Conservation (phyloP, 345 rosid species). For the Brassica incana region DNA sequence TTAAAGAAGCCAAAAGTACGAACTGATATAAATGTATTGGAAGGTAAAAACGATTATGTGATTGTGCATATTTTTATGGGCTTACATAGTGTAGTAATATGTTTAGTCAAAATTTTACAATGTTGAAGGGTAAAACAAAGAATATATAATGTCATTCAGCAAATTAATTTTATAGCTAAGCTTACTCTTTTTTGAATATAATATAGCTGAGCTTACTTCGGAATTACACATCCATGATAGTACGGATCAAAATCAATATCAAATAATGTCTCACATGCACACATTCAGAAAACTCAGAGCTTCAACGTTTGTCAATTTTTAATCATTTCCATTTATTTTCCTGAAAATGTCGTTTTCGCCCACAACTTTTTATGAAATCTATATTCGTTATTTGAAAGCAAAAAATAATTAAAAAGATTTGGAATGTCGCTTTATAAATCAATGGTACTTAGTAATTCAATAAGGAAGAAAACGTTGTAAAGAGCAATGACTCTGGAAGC, state of each 20-base stretch:
- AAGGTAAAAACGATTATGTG: background rate
- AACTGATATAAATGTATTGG: background rate
- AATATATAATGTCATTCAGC: background rate
- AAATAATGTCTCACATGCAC: conserved; percentile 37
- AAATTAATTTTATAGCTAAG: background rate
- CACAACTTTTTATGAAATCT: background rate
- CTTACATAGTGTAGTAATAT: background rate
- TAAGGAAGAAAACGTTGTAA: conserved; percentile 12
- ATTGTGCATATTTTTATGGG: background rate
- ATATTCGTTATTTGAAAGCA: background rate
- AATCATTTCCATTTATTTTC: conserved; percentile 25
- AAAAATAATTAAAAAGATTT: background rate
- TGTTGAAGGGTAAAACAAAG: background rate
- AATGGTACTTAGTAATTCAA: conserved; percentile 24
- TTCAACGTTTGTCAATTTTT: conserved; percentile 31
- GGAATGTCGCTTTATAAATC: conserved; percentile 32
- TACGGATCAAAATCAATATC: conserved; percentile 31
- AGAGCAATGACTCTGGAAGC: conserved; percentile 59
- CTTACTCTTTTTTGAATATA: background rate
- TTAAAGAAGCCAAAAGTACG: background rate
- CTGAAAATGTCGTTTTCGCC: conserved; percentile 32
- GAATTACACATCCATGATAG: conserved; percentile 12
- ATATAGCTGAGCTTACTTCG: background rate
- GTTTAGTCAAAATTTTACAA: background rate
- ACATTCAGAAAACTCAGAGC: conserved; percentile 29